Base-by-base conservation (phyloP, 2,329 filamentous ascomycete genomes). In the Paraphaeosphaeria sporulosa region DNA sequence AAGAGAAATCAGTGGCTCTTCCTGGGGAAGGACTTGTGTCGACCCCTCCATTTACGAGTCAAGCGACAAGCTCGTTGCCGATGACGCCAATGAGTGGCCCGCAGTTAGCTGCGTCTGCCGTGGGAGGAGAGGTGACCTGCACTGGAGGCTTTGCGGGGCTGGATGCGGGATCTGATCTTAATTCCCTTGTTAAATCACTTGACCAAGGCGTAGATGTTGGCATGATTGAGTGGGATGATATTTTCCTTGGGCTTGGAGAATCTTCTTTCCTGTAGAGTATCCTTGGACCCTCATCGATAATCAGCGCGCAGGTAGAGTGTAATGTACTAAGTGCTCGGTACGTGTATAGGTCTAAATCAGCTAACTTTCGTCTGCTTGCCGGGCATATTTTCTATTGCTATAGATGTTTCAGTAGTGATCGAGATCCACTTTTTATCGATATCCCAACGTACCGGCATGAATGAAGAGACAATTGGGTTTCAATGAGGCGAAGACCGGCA, bases 201-300 rank as follows among this genome's bases (percentile, higher is more conserved):
- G 61, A 62, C 15, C 59, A 64, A n/a, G 57, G 64, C 15, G n/a
- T 60, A 7, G 59, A 62, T 36, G 53, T 58, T 1, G 59, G 53
- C 5, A 64, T 43, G 43, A 60, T 60, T 21, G 59, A 66, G 32
- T 66, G 64, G 64, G 50, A 66, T 47, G 55, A 64, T 43, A 60
- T 66, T 12, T 62, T 66, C 19, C 44, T 51, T n/a, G 46, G 57
- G n/a, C 38, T 51, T 38, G 52, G 52, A 15, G 48, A 43, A 30
- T 56, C 54, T 8, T 44, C 40, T 38, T 32, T 54, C 10, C 38
- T 47, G 21, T 63, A 48, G 10, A 23, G 7, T 9, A 44, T 44
- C 5, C 9, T n/a, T 17, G 5, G 9, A 6, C 7, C 17, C 36
- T 40, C 10, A 32, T 32, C 30, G 30, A 32, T 32, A 32, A 3